Percentiles rank a stretch among this genome's conserved stretches.
phyloP scores from a whole-genome alignment of 306 rosid genomes.

The Medicago ruthenica region DNA sequence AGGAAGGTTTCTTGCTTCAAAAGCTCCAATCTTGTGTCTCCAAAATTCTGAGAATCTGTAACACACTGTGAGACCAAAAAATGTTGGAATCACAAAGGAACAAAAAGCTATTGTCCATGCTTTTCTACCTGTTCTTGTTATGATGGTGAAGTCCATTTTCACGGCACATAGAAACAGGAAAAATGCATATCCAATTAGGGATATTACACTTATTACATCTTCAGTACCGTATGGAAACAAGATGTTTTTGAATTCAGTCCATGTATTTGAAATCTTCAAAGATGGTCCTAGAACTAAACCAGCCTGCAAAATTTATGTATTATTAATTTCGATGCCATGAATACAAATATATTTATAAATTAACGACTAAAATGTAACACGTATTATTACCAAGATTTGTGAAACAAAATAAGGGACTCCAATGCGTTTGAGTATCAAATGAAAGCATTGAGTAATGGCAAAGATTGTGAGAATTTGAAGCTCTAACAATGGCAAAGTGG shows the following conservation, averaged over 20 bases:
- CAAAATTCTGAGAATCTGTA: rapidly evolving
- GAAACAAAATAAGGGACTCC: conserved; percentile 56
- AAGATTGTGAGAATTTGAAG: conserved; percentile 51
- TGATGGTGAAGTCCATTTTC: conserved; percentile 57
- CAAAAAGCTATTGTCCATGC: conserved; percentile 42
- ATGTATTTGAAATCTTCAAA: background rate
- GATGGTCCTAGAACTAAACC: conserved; percentile 57
- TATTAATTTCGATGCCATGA: background rate
- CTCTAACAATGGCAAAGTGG: conserved; percentile 48
- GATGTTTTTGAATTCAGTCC: background rate
- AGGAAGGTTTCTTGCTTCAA: background rate
- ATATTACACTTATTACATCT: conserved; percentile 36
- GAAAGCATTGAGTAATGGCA: conserved; percentile 38
- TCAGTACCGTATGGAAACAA: conserved; percentile 45
- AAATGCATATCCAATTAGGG: conserved; percentile 44
- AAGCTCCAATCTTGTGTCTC: background rate
- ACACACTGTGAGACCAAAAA: background rate
- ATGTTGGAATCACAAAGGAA: conserved; percentile 23
- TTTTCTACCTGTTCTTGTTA: conserved; percentile 52
- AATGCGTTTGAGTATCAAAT: conserved; percentile 47
- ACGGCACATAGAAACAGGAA: conserved; percentile 50
- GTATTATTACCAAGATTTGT: conserved; percentile 49
- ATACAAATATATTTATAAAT: background rate
- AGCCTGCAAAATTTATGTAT: conserved; percentile 41
- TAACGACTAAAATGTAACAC: too few relatives aligned